These are phyloP conservation scores for Suhomyces bokatorum DNA, from an alignment of 1,139 yeast genomes.

Conservation along the genomic window DNA sequence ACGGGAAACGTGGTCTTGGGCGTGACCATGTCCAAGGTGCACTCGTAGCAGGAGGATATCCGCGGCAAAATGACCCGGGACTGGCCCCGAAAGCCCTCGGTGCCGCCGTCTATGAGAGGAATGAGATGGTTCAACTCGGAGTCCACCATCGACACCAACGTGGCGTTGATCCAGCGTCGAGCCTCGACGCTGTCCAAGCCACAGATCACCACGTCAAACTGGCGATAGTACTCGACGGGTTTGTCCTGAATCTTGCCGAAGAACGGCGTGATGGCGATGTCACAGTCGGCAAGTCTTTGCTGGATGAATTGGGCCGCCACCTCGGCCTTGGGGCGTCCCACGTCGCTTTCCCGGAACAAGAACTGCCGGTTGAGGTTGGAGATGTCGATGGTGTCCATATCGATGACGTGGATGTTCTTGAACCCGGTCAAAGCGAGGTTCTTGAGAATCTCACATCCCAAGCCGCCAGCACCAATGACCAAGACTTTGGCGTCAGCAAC, in stretches of 20 bases:
- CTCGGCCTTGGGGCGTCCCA: slow-evolving; percentile 79
- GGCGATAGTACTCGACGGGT: slow-evolving; percentile 60
- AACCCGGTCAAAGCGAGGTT: slow-evolving; percentile 80
- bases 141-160: slow-evolving; percentile 63
- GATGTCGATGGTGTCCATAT: slow-evolving; percentile 92
- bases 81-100: slow-evolving; percentile 94
- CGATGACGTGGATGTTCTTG: slow-evolving; percentile 74
- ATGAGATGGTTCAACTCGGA: slow-evolving; percentile 55
- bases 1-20: slow-evolving; percentile 78
- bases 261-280: slow-evolving; percentile 54
- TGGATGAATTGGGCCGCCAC: slow-evolving; percentile 70
- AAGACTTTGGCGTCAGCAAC: slow-evolving; percentile 39
- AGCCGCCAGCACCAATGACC: slow-evolving; percentile 91
- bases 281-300: slow-evolving; percentile 42
- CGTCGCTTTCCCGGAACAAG: slow-evolving; percentile 68
- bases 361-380: slow-evolving; percentile 91
- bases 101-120: slow-evolving; percentile 93
- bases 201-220: slow-evolving; percentile 74
- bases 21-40: slow-evolving; percentile 77
- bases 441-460: slow-evolving; percentile 91
- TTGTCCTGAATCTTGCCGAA: slow-evolving; percentile 75
- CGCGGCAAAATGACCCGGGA: slow-evolving; percentile 86
- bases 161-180: slow-evolving; percentile 86
- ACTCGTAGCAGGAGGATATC: slow-evolving; percentile 86
- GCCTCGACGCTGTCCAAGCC: slow-evolving; percentile 93